Base-by-base conservation (phyloP, 2,329 filamentous ascomycete species). In the Lecanicillium sp. region DNA sequence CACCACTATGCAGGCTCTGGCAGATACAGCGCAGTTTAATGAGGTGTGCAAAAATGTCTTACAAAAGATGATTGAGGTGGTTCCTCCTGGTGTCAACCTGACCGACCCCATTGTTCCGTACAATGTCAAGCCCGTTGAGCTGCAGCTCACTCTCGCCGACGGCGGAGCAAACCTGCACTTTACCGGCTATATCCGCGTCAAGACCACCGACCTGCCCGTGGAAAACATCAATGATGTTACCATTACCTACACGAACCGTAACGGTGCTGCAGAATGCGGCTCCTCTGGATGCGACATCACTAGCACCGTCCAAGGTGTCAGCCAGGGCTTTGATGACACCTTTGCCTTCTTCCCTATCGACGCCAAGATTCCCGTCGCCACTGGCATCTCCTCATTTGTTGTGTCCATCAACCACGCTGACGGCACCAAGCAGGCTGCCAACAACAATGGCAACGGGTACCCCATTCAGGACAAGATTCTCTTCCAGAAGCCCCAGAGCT, bases 351-450 rank as follows among this genome's bases (percentile, higher is more conserved):
- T 64, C 46, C 68, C 65, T n/a, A 57, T 72, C 28, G 48, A 57
- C n/a, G 48, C 53, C 19, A 58, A 72, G 40, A 70, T 88, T 49
- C 55, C 74, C 44, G 63, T 76, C 47, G 59, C 73, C 42, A 62
- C 72, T 41, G 68, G 82, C 46, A 74, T 86, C 58, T 71, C 81
- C 29, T 69, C 80, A 46, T 74, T 84, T 61, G 66, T 65, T 44
- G 53, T 79, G 50, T 57, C 71, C 2, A 50, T 80, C 37, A 71
- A 66, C 40, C 58, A 65, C 38, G 61, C 58, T 3, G 64, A 68
- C 43, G 74, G 73, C 6, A 59, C 62, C 13, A 66, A 56, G 17
- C 55, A 65, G 41, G 51, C 53, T 0, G 70, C 67, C 46, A 67
- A 77, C 49, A 81, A 80, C 53, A 79, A 79, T 47, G 75, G 74